Conservation (phyloP, 78 protist species). For the Cyanophora paradoxa region DNA sequence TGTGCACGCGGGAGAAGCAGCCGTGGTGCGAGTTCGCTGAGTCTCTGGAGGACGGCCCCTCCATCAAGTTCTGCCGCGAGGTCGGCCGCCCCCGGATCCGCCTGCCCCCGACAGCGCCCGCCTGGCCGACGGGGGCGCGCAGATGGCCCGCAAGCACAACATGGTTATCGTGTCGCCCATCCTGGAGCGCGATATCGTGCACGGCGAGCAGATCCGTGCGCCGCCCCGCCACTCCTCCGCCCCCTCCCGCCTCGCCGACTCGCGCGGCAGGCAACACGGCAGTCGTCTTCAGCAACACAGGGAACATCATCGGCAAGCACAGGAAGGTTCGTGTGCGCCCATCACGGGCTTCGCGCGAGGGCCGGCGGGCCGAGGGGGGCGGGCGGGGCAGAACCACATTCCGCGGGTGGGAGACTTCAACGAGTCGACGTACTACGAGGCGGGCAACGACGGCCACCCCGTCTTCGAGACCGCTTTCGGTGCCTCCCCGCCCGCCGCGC, state of each 20-base stretch:
- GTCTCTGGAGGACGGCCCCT: too few species aligned
- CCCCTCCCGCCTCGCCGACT: too few species aligned
- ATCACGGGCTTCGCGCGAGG: too few species aligned
- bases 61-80: too few species aligned
- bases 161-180: constrained; percentile 90
- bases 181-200: constrained; percentile 77
- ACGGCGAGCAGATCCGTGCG: constrained; percentile 61
- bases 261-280: constrained; percentile 94
- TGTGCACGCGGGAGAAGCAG: constrained; percentile 86
- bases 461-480: constrained; percentile 85
- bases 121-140: too few species aligned
- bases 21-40: constrained; percentile 90
- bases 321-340: too few species aligned
- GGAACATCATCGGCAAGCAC: constrained; percentile 70
- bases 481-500: too few species aligned
- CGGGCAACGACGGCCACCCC: constrained; percentile 80
- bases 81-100: too few species aligned
- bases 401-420: constrained; percentile 95
- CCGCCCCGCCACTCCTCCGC: too few species aligned
- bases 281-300: constrained; percentile 72
- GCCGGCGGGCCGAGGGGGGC: too few species aligned
- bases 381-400: constrained; percentile 91
- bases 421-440: constrained; percentile 89
- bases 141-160: constrained; percentile 63
- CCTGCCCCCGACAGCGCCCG: too few species aligned